Evolutionary conservation across 2,329 filamentous ascomycete genomes (phyloP), one percentile per base, ranked within the genome.

Genomic region (Aureobasidium pullulans): DNA sequence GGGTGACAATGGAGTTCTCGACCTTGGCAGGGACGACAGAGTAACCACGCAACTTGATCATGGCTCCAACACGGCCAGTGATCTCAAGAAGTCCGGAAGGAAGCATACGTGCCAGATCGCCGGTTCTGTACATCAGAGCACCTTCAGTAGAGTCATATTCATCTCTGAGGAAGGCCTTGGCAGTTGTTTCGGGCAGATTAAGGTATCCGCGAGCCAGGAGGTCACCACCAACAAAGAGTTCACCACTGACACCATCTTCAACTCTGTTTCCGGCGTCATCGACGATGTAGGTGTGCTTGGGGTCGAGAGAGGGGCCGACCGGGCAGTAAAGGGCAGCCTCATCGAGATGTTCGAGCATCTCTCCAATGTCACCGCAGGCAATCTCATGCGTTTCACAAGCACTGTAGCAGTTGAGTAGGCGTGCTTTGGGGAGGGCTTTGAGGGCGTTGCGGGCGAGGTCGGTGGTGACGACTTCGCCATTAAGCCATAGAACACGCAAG

Each of bases 351-450:
- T 85, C 73, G 34, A 77, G 64, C 71, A 90, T 88, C 1, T 84
- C 80, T 59, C 79, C 77, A 64, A 92, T 86, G 65, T 91, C 88
- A 42, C 88, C 88, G 64, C 86, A 90, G 1, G 88, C 87, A 62
- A 89, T 85, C 71, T 91, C 88, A 64, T 91, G 88, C 0, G 89
- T 92, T 71, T 93, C 89, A 67, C 88, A 90, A 15, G 88, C 88
- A 67, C 87, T 90, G 74, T 93, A 93, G 66, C 87, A 88, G 65
- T 92, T 93, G 62, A 92, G 81, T 11, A 93, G 73, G 15, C 86
- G 84, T 2, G 84, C 80, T 0, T 85, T 81, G 0, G 89, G 88
- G 4, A 92, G 78, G 2, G 85, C 84, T 58, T 82, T 81, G 57
- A 87, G 77, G 2, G 84, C 85, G 42, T 87, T 82, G 29, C 84